These are phyloP conservation scores for Graphium sp. DNA, from an alignment of 2,329 filamentous ascomycete species.

Conservation along the genomic window DNA sequence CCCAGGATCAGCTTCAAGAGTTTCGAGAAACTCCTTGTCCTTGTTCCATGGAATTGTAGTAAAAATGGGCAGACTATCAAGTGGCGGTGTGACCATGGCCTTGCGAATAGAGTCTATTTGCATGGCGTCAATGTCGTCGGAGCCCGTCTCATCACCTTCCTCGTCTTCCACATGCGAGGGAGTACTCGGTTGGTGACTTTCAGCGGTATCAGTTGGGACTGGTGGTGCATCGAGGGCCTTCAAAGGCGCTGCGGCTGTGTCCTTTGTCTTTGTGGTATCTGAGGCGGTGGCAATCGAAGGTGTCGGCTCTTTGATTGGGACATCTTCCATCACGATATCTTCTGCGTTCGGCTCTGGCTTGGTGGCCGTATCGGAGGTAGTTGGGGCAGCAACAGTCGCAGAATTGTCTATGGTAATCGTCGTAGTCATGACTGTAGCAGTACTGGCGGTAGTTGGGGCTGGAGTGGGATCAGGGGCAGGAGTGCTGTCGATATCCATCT, in stretches of 20 bases:
- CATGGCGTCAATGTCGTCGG: slow-evolving; percentile 33
- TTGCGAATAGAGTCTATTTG: slow-evolving; percentile 30
- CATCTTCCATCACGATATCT: slow-evolving; percentile 8
- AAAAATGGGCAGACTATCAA: slow-evolving; percentile 34
- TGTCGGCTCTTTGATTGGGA: not conserved
- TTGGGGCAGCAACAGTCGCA: not conserved
- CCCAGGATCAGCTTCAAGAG: slow-evolving; percentile 19
- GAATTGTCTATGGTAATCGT: not conserved
- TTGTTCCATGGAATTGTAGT: slow-evolving; percentile 27
- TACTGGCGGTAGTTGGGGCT: slow-evolving; percentile 23
- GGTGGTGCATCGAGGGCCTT: not conserved
- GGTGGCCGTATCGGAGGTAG: slow-evolving; percentile 7
- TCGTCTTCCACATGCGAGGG: slow-evolving; percentile 29
- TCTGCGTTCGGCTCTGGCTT: slow-evolving; percentile 14
- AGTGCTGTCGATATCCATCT: no score
- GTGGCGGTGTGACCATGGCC: slow-evolving; percentile 34
- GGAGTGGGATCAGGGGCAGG: no score
- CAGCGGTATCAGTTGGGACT: slow-evolving; percentile 4
- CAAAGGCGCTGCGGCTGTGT: not conserved
- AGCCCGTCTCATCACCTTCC: slow-evolving; percentile 36
- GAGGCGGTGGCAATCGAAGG: not conserved
- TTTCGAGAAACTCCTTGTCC: slow-evolving; percentile 24
- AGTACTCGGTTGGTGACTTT: slow-evolving; percentile 19
- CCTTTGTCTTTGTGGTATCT: no score
- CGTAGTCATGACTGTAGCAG: slow-evolving; percentile 9